A percentile compares a stretch with the other conserved stretches of the same genome.
These are phyloP conservation scores for Syzygium syzygioides DNA, from an alignment of 441 rosid species.

Conservation along the genomic window DNA sequence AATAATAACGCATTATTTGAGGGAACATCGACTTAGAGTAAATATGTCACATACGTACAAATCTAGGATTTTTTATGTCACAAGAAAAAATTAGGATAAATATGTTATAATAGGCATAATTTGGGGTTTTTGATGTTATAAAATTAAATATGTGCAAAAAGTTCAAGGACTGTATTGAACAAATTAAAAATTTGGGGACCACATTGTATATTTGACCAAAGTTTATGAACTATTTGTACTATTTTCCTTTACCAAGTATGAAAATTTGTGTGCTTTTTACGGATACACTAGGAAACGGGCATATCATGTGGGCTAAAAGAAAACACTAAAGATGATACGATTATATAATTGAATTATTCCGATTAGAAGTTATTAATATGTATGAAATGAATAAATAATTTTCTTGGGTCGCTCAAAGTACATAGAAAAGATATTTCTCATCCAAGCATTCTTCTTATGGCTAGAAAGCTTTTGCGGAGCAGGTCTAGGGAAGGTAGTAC, in stretches of 20 bases:
- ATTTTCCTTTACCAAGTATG: not conserved
- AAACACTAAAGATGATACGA: not conserved
- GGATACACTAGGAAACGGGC: accelerated
- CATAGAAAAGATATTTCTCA: not conserved
- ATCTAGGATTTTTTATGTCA: no score
- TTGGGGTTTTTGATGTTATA: no score
- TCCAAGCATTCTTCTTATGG: not conserved
- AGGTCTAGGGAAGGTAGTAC: not conserved
- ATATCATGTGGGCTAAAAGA: not conserved
- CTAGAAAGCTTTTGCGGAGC: not conserved
- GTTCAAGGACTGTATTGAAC: no score
- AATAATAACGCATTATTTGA: no score
- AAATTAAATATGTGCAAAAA: no score
- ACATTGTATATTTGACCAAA: no score
- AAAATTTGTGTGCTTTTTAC: not conserved
- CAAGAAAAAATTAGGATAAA: no score
- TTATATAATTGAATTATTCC: not conserved
- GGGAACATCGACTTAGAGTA: no score
- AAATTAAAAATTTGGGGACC: no score
- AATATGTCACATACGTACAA: no score
- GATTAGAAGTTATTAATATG: not conserved
- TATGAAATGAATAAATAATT: not conserved
- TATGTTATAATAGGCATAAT: no score
- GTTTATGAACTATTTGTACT: no score
- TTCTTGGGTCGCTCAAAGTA: not conserved